Evolutionary conservation across 805 yeast species (phyloP).

Genomic region (Nakazawaea ishiwadae): DNA sequence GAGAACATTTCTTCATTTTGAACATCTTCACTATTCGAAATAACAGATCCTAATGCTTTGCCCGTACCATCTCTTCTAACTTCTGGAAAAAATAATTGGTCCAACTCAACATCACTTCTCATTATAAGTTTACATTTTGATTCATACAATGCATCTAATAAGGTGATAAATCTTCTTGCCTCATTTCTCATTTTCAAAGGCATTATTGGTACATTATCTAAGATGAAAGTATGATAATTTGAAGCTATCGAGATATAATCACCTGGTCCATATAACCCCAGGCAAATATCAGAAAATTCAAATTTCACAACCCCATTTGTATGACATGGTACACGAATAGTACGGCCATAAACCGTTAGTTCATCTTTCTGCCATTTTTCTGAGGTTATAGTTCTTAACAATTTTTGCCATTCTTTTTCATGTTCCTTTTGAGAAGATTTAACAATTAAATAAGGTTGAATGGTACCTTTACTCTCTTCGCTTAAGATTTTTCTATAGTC

Average conservation of each 20-base stretch:
- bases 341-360: constrained; percentile 54
- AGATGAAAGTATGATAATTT: constrained; percentile 47
- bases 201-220: constrained; percentile 59
- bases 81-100: constrained; percentile 62
- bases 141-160: constrained; percentile 68
- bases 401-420: constrained; percentile 28
- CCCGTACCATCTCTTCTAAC: constrained; percentile 13
- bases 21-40: constrained; percentile 29
- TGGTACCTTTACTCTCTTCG: constrained; percentile 16
- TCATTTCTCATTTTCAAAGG: constrained; percentile 56
- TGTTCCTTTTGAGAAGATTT: constrained; percentile 22
- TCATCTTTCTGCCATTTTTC: constrained; percentile 16
- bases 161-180: constrained; percentile 62
- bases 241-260: constrained; percentile 70
- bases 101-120: constrained; percentile 43
- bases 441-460: constrained; percentile 29
- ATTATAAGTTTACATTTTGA: constrained; percentile 56
- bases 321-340: constrained; percentile 40
- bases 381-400: constrained; percentile 22
- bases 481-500: constrained; percentile 48
- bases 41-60: background rate
- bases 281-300: constrained; percentile 51
- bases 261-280: constrained; percentile 55
- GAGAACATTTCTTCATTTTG: constrained; percentile 71
- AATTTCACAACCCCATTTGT: constrained; percentile 39